Conservation (phyloP, 805 yeast genomes). For the Scheffersomyces amazonensis region DNA sequence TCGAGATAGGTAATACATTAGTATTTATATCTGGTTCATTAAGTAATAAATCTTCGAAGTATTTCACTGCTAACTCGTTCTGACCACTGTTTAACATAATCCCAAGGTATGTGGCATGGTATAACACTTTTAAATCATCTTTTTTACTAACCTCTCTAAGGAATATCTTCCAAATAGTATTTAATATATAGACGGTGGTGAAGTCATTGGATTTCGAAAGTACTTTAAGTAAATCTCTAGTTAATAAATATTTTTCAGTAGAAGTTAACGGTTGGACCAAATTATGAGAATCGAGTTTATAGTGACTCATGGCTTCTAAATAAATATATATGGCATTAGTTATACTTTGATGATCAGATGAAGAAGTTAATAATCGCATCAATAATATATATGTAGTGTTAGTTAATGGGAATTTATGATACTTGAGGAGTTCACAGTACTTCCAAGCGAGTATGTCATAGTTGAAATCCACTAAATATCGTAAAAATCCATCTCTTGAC, state of each 20-base stretch:
- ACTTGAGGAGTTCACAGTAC: neutral
- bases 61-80: constrained; percentile 17
- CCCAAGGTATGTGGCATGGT: constrained; percentile 17
- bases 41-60: constrained; percentile 6
- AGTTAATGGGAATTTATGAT: neutral
- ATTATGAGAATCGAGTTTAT: neutral
- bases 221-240: constrained; percentile 3
- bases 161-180: constrained; percentile 18
- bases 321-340: neutral
- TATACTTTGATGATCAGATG: neutral
- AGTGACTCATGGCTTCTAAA: constrained; percentile 2
- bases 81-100: constrained; percentile 23
- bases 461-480: neutral
- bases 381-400: constrained; percentile 1
- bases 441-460: neutral
- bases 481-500: neutral
- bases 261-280: neutral
- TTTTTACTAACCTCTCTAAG: constrained; percentile 4
- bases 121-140: constrained; percentile 10
- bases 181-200: constrained; percentile 16
- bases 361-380: constrained; percentile 1
- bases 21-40: neutral
- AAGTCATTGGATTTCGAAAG: constrained; percentile 15
- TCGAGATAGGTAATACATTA: neutral
- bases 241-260: constrained; percentile 1